Evolutionary conservation across 805 yeast species (phyloP).

Genomic region (Yarrowia sp.): DNA sequence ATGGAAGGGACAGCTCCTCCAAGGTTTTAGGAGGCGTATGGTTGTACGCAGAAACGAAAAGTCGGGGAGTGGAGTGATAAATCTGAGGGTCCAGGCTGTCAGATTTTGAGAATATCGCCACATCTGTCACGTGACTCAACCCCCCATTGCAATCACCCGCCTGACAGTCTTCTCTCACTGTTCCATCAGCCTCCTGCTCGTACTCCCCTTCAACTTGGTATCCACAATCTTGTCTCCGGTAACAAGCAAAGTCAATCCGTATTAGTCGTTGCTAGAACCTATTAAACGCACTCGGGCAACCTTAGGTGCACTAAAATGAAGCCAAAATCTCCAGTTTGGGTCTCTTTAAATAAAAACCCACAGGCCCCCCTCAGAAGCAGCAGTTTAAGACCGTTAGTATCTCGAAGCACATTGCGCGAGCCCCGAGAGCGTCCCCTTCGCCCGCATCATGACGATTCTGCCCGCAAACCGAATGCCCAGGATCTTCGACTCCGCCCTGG

Average conservation of each 20-base stretch:
- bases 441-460: constrained; percentile 21
- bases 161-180: not conserved
- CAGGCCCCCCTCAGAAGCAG: not conserved
- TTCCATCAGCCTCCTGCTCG: no score
- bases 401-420: not conserved
- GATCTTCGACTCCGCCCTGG: constrained; percentile 48
- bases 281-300: constrained; percentile 19
- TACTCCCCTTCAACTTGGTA: not conserved
- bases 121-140: not conserved
- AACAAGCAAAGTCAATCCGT: constrained; percentile 4
- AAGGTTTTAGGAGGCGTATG: not conserved
- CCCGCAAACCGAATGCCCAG: constrained; percentile 41
- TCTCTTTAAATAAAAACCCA: constrained; percentile 10
- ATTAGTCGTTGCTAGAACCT: not conserved
- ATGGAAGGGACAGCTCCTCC: constrained; percentile 4
- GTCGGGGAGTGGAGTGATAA: not conserved
- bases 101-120: no score
- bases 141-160: no score
- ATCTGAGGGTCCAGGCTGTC: no score
- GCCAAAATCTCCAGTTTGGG: not conserved
- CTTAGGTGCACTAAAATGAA: not conserved
- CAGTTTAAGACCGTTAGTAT: no score
- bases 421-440: not conserved
- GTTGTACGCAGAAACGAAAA: constrained; percentile 3
- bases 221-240: not conserved